Conservation (phyloP, 1,139 yeast species). For the Candida tropicalis region DNA sequence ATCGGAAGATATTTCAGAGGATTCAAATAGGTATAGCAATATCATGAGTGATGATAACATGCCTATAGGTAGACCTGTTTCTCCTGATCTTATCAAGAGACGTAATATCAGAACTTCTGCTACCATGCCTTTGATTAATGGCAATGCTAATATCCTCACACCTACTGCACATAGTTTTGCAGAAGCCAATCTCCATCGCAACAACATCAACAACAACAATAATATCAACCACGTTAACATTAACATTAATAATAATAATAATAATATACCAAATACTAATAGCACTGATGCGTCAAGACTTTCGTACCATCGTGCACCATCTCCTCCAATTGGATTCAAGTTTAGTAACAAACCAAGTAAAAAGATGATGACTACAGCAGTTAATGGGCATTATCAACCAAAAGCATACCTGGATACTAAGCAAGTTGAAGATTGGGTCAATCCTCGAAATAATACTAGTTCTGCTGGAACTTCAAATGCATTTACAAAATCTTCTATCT, state of each 20-base stretch:
- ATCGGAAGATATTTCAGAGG: conserved; percentile 36
- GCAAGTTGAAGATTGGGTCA: conserved; percentile 18
- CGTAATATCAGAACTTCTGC: conserved; percentile 9
- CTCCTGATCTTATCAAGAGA: conserved; percentile 24
- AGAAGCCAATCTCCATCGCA: not conserved
- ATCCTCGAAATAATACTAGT: conserved; percentile 1
- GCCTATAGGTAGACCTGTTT: conserved; percentile 16
- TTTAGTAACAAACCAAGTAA: conserved; percentile 11
- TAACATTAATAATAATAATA: not conserved
- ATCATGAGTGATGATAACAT: not conserved
- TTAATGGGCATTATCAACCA: conserved; percentile 8
- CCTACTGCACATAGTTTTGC: not conserved
- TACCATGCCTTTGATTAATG: not conserved
- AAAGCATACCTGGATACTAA: conserved; percentile 16
- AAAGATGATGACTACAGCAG: conserved; percentile 7
- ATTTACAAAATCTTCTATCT: conserved; percentile 15
- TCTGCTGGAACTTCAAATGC: not conserved
- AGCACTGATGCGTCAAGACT: conserved; percentile 1
- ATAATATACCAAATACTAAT: not conserved
- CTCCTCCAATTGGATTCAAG: conserved; percentile 39
- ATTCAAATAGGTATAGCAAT: conserved; percentile 2
- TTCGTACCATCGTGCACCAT: conserved; percentile 26
- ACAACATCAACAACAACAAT: no score
- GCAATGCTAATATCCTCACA: not conserved
- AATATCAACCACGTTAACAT: no score